These are phyloP conservation scores for Puccinia sorghi DNA, from an alignment of 1,284 basidiomycete species.

Conservation along the genomic window DNA sequence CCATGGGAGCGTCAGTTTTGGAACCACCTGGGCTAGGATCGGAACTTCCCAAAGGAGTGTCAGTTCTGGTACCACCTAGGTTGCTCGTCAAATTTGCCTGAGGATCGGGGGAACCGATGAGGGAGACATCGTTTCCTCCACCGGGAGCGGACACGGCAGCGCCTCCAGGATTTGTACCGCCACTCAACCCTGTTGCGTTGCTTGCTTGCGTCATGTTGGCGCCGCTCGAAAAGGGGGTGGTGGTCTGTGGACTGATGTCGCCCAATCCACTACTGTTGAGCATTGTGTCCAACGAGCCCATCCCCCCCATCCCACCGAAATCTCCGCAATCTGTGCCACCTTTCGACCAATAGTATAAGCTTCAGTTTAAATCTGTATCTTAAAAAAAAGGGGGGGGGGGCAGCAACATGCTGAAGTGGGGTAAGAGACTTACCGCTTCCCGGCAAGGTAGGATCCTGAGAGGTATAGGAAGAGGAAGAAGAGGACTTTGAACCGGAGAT, in stretches of 20 bases:
- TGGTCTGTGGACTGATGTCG: neutral
- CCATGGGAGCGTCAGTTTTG: neutral
- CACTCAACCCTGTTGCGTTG: neutral
- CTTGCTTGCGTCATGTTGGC: neutral
- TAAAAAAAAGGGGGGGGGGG: no score
- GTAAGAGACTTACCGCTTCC: neutral
- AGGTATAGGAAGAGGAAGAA: constrained; percentile 1
- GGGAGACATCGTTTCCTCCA: no score
- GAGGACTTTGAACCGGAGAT: neutral
- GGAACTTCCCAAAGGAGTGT: neutral
- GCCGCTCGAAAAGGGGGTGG: neutral
- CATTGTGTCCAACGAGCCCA: neutral
- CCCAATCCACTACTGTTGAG: neutral
- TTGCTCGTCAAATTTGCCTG: neutral
- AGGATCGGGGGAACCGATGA: no score
- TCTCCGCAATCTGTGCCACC: neutral
- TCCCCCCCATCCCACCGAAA: neutral
- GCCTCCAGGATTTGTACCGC: neutral
- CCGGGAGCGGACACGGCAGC: no score
- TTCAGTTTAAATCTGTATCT: neutral
- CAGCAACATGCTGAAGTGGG: neutral
- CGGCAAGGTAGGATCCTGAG: neutral
- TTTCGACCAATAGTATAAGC: neutral
- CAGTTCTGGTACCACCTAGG: neutral
- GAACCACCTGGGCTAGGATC: neutral